A percentile compares a stretch with the other conserved stretches of the same genome.
Evolutionary conservation across 768 basidiomycete species (phyloP).

Genomic region (Rhodocollybia butyracea): DNA sequence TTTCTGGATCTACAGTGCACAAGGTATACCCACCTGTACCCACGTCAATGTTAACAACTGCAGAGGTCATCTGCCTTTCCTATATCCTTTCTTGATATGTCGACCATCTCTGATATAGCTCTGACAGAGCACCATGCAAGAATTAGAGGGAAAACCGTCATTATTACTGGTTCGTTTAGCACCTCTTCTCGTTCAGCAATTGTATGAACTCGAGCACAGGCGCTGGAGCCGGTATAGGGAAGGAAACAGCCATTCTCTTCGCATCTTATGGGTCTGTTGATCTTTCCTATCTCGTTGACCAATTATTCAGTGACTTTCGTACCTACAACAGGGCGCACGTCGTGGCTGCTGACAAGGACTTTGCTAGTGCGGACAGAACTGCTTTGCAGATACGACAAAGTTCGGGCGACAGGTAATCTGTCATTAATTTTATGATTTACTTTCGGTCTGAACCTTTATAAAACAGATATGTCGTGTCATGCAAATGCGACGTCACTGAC

Average conservation of each 20-base stretch:
- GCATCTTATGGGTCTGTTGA: conserved; percentile 43
- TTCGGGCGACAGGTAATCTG: conserved; percentile 39
- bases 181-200: background rate
- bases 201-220: conserved; percentile 23
- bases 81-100: conserved; percentile 28
- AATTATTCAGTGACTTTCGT: background rate
- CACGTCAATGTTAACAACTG: too few relatives aligned
- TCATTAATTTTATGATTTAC: background rate
- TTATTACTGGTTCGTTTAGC: conserved; percentile 44
- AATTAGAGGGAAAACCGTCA: conserved; percentile 42
- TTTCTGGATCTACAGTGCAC: too few relatives aligned
- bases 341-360: conserved; percentile 51
- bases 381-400: conserved; percentile 33
- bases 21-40: too few relatives aligned
- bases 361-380: conserved; percentile 34
- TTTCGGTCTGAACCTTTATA: background rate
- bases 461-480: conserved; percentile 37
- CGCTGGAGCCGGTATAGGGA: conserved; percentile 53
- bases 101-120: conserved; percentile 41
- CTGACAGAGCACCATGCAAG: conserved; percentile 39
- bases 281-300: background rate
- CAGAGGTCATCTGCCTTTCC: background rate
- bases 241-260: conserved; percentile 47
- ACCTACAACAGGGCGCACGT: conserved; percentile 46
- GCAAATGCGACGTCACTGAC: conserved; percentile 46